Conservation (phyloP, 2,329 filamentous ascomycete species). For the Hypoxylon sp. region DNA sequence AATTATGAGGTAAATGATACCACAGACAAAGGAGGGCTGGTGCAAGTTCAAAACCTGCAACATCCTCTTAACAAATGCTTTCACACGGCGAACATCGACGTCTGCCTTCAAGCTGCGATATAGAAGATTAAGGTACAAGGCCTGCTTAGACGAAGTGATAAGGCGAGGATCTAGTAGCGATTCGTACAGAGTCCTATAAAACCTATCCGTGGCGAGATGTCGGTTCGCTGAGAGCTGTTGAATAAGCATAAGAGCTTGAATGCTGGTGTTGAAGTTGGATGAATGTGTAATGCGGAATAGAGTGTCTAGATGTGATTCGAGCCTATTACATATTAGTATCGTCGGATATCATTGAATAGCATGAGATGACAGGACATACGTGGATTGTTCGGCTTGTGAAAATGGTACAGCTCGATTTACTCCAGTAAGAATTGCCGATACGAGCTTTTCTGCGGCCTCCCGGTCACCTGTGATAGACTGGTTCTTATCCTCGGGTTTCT, state of each 20-base stretch:
- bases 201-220: conserved; percentile 87
- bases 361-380: conserved; percentile 63
- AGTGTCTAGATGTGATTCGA: conserved; percentile 92
- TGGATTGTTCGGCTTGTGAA: conserved; percentile 82
- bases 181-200: conserved; percentile 96
- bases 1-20: conserved; percentile 88
- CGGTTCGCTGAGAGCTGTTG: conserved; percentile 90
- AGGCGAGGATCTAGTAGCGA: conserved; percentile 92
- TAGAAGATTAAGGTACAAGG: conserved; percentile 92
- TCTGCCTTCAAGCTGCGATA: conserved; percentile 91
- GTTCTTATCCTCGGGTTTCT: conserved; percentile 57
- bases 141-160: conserved; percentile 91
- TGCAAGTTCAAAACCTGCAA: conserved; percentile 90
- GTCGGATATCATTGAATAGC: neutral
- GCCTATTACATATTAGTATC: conserved; percentile 61
- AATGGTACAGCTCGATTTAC: conserved; percentile 98
- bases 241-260: conserved; percentile 94
- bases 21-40: conserved; percentile 92
- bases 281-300: conserved; percentile 97
- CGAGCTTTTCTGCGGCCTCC: conserved; percentile 89
- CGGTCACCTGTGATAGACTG: conserved; percentile 61
- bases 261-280: conserved; percentile 98
- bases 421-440: conserved; percentile 91
- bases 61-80: conserved; percentile 95
- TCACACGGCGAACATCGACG: conserved; percentile 89